Conservation (phyloP, 805 yeast genomes). For the Candida boidinii region DNA sequence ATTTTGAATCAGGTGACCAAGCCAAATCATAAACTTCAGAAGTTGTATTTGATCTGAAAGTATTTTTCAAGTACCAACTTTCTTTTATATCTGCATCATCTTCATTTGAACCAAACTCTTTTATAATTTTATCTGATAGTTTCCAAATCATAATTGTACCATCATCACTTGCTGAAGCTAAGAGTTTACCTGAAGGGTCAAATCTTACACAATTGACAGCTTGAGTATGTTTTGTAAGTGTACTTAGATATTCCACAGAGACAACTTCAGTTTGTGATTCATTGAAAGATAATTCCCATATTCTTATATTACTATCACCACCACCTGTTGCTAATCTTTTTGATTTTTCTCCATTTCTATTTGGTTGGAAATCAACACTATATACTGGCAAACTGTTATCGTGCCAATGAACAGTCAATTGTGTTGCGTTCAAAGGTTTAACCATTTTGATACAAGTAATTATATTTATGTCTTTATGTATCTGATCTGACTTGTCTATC, state of each 20-base stretch:
- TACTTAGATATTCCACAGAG: constrained; percentile 66
- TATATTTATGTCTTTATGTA: too few species aligned
- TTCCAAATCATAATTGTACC: constrained; percentile 84
- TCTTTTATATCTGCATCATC: constrained; percentile 55
- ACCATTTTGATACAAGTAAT: too few species aligned
- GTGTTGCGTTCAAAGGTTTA: constrained; percentile 25
- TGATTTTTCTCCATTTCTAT: constrained; percentile 13
- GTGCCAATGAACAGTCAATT: constrained; percentile 64
- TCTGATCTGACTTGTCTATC: too few species aligned
- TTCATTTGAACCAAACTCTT: constrained; percentile 52
- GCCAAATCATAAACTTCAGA: constrained; percentile 84
- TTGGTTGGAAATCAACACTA: constrained; percentile 55
- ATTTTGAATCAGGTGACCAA: constrained; percentile 84
- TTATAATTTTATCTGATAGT: constrained; percentile 40
- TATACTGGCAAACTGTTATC: constrained; percentile 71
- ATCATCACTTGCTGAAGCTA: constrained; percentile 95
- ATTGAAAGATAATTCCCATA: constrained; percentile 22
- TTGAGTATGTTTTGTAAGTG: constrained; percentile 82
- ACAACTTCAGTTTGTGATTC: constrained; percentile 14
- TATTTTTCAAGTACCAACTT: constrained; percentile 60
- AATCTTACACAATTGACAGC: constrained; percentile 91
- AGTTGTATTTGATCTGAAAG: constrained; percentile 47
- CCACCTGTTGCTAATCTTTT: constrained; percentile 80
- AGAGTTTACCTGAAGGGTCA: constrained; percentile 53
- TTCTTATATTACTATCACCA: constrained; percentile 84